These are phyloP conservation scores for Aspergillus sp. DNA, from an alignment of 2,329 filamentous ascomycete genomes.

Conservation along the genomic window DNA sequence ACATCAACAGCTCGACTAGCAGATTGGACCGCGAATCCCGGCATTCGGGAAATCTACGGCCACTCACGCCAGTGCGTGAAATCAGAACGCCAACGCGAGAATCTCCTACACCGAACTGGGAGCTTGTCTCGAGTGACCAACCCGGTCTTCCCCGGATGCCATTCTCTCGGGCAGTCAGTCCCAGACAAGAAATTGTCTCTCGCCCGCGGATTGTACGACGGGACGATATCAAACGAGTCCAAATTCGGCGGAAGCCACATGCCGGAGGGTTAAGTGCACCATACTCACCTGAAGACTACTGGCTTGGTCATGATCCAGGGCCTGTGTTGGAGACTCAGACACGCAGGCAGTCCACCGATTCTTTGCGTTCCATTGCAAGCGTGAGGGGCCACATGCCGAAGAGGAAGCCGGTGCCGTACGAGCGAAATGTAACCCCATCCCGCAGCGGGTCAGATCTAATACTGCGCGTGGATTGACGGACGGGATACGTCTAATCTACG, in stretches of 20 bases:
- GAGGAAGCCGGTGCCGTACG: conserved; percentile 26
- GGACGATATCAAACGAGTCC: conserved; percentile 36
- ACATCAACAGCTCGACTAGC: conserved; percentile 27
- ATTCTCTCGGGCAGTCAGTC: conserved; percentile 24
- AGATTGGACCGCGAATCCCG: conserved; percentile 20
- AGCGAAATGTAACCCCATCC: conserved; percentile 36
- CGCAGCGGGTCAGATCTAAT: conserved; percentile 35
- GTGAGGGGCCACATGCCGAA: conserved; percentile 20
- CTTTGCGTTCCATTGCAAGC: conserved; percentile 9
- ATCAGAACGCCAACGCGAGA: conserved; percentile 21
- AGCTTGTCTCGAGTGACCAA: conserved; percentile 1
- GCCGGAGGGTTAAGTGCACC: conserved; percentile 27
- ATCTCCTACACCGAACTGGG: conserved; percentile 7
- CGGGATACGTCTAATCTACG: background rate
- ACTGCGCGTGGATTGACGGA: conserved; percentile 33
- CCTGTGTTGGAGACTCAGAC: background rate
- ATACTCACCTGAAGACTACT: conserved; percentile 35
- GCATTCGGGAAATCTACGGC: conserved; percentile 21
- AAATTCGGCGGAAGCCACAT: conserved; percentile 32
- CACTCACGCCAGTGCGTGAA: conserved; percentile 28
- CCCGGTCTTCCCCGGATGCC: conserved; percentile 25
- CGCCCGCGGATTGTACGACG: conserved; percentile 34
- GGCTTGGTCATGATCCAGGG: conserved; percentile 24
- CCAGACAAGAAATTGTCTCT: conserved; percentile 34
- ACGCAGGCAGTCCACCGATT: conserved; percentile 11